Evolutionary conservation across 176 grass and related monocot genomes (phyloP), one percentile per base, ranked within the genome.

Genomic region (Musa troglodytarum): DNA sequence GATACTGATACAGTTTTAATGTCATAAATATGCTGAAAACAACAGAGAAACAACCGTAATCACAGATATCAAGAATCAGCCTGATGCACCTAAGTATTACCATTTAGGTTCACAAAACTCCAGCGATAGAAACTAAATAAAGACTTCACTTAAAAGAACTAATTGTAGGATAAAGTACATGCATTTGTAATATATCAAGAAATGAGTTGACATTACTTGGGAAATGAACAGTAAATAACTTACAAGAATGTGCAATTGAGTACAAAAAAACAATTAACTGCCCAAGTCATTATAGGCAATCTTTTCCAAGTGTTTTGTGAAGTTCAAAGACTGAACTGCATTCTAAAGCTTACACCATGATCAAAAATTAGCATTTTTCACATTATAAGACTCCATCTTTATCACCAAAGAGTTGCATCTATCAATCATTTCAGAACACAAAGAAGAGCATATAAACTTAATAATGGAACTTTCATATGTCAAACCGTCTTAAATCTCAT

Each of bases 401-500:
- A 11, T 69, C 8, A 69, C 28, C 66, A 49, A 34, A 43, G 34
- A 43, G 7, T 69, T 69, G 29, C 28, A 69, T 69, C 16, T 29
- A 15, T 69, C 74, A 96, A 43, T 43, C 72, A 55, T 76, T 81
- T 50, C 76, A 80, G 78, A 96, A 82, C 4, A 69, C 71, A 8
- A 19, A 13, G 43, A 77, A 79, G 63, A 96, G 34, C 92, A 81
- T 50, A 84, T 81, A n/a, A 29, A 54, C 9, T 84, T 89, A 77
- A 89, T 88, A 43, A 84, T 91, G 23, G 34, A 43, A 43, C 34
- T 0, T 43, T 43, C 34, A 43, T 11, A 8, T 43, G 29, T 29
- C 34, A 68, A 43, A 34, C 16, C 15, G 16, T 12, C 29, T 4
- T 29, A n/a, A 13, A 69, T 10, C 61, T 63, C 10, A 43, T 43